Evolutionary conservation across 805 yeast genomes (phyloP).

Genomic region (Candida parachauliodes): DNA sequence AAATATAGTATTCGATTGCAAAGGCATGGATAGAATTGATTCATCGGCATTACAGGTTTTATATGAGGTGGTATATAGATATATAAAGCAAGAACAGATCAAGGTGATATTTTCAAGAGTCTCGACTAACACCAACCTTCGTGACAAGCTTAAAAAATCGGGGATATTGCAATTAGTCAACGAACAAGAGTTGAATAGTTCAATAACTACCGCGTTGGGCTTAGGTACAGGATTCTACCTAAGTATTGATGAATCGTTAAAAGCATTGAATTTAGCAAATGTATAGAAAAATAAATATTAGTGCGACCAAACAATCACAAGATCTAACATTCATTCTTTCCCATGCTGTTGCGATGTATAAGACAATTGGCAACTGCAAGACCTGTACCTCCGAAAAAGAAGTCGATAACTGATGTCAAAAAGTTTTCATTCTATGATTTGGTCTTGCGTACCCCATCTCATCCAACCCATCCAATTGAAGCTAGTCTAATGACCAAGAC

Average conservation of each 20-base stretch:
- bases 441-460: conserved; percentile 29
- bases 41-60: conserved; percentile 76
- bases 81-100: conserved; percentile 48
- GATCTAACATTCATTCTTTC: neutral
- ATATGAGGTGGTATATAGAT: conserved; percentile 53
- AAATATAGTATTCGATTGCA: conserved; percentile 68
- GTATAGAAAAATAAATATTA: conserved; percentile 4
- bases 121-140: conserved; percentile 44
- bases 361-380: conserved; percentile 1
- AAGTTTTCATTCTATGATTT: conserved; percentile 35
- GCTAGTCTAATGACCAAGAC: conserved; percentile 20
- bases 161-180: conserved; percentile 45
- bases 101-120: conserved; percentile 61
- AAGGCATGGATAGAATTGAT: conserved; percentile 80
- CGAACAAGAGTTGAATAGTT: neutral
- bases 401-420: neutral
- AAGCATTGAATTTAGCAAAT: conserved; percentile 33
- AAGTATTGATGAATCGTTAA: conserved; percentile 57
- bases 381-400: conserved; percentile 2
- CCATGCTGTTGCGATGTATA: neutral
- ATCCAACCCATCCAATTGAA: conserved; percentile 32
- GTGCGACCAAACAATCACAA: neutral
- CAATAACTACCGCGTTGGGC: conserved; percentile 10
- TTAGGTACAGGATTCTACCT: conserved; percentile 34
- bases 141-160: conserved; percentile 48